These are phyloP conservation scores for Hypoxylon lienhwacheense DNA, from an alignment of 495 filamentous ascomycete species.

Conservation along the genomic window DNA sequence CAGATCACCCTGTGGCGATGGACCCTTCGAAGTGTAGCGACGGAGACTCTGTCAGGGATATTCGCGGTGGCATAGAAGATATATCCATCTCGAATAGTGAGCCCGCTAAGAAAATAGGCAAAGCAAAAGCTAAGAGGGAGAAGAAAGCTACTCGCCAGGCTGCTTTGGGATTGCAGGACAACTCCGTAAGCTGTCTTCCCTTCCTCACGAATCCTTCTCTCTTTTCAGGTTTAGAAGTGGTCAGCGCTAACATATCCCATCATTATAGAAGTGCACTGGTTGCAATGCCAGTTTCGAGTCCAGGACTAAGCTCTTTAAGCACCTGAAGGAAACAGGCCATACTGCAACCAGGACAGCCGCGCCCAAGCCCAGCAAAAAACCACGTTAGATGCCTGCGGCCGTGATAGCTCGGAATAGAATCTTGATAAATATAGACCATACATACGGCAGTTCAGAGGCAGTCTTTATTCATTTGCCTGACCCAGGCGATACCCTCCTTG, in stretches of 20 bases:
- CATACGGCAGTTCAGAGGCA: no score
- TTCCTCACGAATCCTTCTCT: not conserved
- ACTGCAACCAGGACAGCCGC: constrained; percentile 50
- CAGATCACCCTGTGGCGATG: not conserved
- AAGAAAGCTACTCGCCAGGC: constrained; percentile 73
- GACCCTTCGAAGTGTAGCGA: not conserved
- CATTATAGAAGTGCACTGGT: constrained; percentile 55
- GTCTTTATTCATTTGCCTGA: constrained; percentile 2
- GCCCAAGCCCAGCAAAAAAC: constrained; percentile 42
- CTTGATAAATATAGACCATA: constrained; percentile 1
- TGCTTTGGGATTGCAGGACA: constrained; percentile 41
- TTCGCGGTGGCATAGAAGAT: constrained; percentile 16
- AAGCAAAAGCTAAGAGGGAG: constrained; percentile 84
- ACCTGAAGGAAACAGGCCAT: constrained; percentile 67
- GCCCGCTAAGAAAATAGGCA: constrained; percentile 64
- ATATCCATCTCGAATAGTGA: constrained; percentile 15
- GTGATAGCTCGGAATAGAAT: not conserved
- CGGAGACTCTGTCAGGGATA: constrained; percentile 4
- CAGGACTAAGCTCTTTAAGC: constrained; percentile 71
- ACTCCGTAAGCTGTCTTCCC: constrained; percentile 37
- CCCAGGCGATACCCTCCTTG: not conserved
- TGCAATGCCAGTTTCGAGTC: constrained; percentile 67
- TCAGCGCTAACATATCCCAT: constrained; percentile 1
- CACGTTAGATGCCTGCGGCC: constrained; percentile 34
- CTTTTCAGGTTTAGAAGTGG: no score